Conservation (phyloP, 2,329 filamentous ascomycete species). For the Lachnellula occidentalis region DNA sequence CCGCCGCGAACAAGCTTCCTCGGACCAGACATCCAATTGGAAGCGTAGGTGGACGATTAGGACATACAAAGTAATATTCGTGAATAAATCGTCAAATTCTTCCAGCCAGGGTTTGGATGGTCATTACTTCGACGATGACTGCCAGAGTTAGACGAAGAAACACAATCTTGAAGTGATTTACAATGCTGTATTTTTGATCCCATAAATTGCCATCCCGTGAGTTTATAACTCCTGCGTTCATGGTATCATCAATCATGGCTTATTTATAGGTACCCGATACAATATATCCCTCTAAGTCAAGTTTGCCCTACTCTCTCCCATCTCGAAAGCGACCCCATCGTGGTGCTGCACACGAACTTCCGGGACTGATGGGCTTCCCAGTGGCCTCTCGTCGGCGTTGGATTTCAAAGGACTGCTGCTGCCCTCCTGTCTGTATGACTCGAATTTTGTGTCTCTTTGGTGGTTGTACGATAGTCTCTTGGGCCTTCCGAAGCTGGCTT, state of each 20-base stretch:
- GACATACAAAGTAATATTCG: no score
- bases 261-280: neutral
- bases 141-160: no score
- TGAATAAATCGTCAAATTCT: no score
- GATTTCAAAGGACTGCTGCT: neutral
- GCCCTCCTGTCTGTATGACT: slow-evolving; percentile 13
- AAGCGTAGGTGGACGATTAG: no score
- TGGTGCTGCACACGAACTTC: slow-evolving; percentile 19
- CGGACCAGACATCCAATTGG: no score
- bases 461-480: slow-evolving; percentile 20
- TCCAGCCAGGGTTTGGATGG: no score
- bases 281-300: neutral
- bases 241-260: neutral
- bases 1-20: no score
- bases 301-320: slow-evolving; percentile 10
- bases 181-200: no score
- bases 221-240: neutral
- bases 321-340: slow-evolving; percentile 17
- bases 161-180: no score
- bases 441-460: slow-evolving; percentile 17
- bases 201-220: no score
- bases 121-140: no score
- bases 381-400: neutral
- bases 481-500: neutral
- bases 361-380: slow-evolving; percentile 9